Evolutionary conservation across 129 eudicot genomes (phyloP), one percentile per base, ranked within the genome.

Genomic region (Gnaphalium uliginosum): DNA sequence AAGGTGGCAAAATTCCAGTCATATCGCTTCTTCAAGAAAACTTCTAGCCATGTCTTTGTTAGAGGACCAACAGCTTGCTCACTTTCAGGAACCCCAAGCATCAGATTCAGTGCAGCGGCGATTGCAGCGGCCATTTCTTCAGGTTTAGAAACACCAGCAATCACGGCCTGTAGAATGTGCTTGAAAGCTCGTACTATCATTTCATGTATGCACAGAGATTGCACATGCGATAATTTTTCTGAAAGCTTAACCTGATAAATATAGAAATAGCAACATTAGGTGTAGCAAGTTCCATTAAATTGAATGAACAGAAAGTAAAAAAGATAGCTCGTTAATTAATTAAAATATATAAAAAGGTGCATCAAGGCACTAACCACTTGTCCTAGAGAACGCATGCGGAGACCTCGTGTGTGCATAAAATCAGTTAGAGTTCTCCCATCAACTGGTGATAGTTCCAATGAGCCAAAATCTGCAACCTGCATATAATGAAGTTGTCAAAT

Each of bases 381-480:
- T 73, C 99, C 99, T 58, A 95, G 88, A 86, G 99, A 95, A 84
- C 89, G 95, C 97, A 95, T 95, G 74, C 97, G 88, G 19, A 95
- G 96, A 65, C 99, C 99, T 81, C 99, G 83, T 66, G 99, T 95
- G 74, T 95, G 99, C 99, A 95, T 95, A 83, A 95, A 95, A 71
- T 95, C 99, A 62, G 99, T 95, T 78, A 95, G 67, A 67, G 99
- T 95, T 37, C 99, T 86, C 51, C 99, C 99, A 84, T 95, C 99
- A 61, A 95, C 99, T 15, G 99, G 99, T 67, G 99, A 95, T 58
- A 95, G 89, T 83, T 95, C 99, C 87, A 95, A 83, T 61, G 99
- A 95, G 84, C 99, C 99, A 84, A 95, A 95, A 89, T 95, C 99
- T 62, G 97, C 92, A 79, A 95, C 99, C 99, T 95, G 83, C 69